Base-by-base conservation (phyloP, 257 asterid genomes). In the Salvia rosmarinus region DNA sequence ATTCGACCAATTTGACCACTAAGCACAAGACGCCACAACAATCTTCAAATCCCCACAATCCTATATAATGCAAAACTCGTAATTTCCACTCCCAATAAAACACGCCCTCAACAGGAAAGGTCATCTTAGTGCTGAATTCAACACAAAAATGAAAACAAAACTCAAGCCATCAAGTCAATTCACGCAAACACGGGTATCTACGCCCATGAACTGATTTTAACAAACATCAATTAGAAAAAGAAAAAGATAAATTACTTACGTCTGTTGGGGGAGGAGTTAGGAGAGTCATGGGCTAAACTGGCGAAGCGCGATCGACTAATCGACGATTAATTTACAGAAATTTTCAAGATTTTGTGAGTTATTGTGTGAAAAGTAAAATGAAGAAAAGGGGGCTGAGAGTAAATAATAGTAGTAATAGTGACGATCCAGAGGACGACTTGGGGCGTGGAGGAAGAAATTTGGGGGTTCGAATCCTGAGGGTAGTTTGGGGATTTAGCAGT, bases 211-310 rank as follows among this genome's bases (percentile, higher is more conserved):
- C 51, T 37, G 68, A 17, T 19, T 20, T 28, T 4, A 55, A 19
- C 43, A 9, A 54, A 37, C 46, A 8, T 32, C 12, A 39, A 6
- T 25, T 16, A 66, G 16, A 40, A 32, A 13, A 39, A 30, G 54
- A 43, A 6, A 44, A 14, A 6, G 32, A 50, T 20, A 54, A 21
- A 42, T 10, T n/a, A 77, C 80, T 70, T 82, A 88, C 90, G 71
- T 85, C 95, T 68, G 77, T 54, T 61, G 89, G 89, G n/a, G 88
- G 88, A 58, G 86, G 77, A 4, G 94, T 83, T 51, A 75, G 77
- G 21, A 85, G 89, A 65, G 95, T 85, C 90, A 85, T 85, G 69
- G 54, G 73, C 70, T 23, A 64, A 72, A 77, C 25, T 70, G 64
- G 32, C 68, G 80, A 67, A 57, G 74, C 63, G 51, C 79, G 85